A percentile compares a stretch with the other conserved stretches of the same genome.
Evolutionary conservation across 202 grass and related monocot genomes (phyloP).

Genomic region (Brachypodium distachyon): DNA sequence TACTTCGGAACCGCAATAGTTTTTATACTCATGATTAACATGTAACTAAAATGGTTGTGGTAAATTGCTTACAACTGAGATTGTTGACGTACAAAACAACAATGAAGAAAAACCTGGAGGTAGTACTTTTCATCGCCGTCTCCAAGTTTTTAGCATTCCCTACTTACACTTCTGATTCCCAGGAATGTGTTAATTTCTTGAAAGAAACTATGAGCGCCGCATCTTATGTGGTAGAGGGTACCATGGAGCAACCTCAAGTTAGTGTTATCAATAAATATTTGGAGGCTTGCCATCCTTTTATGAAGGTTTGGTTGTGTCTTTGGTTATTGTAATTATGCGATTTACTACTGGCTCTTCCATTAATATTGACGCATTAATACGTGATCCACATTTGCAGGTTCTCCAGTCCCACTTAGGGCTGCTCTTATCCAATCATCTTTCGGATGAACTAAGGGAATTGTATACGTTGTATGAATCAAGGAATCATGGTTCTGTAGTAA

Average conservation of each 20-base stretch:
- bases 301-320: slow-evolving; percentile 33
- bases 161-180: background rate
- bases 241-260: slow-evolving; percentile 20
- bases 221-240: slow-evolving; percentile 27
- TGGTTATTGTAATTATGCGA: background rate
- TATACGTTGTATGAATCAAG: slow-evolving; percentile 28
- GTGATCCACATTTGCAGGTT: slow-evolving; percentile 39
- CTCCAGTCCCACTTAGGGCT: slow-evolving; percentile 48
- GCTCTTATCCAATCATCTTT: slow-evolving; percentile 39
- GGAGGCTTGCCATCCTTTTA: slow-evolving; percentile 52
- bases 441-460: slow-evolving; percentile 56
- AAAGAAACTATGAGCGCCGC: slow-evolving; percentile 40
- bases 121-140: background rate
- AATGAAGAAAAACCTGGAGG: background rate
- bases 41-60: background rate
- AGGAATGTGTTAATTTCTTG: slow-evolving; percentile 61
- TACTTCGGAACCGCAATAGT: background rate
- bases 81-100: background rate
- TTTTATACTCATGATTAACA: background rate
- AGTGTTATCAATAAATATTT: slow-evolving; percentile 31
- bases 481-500: slow-evolving; percentile 23
- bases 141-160: background rate
- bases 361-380: background rate
- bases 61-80: background rate
- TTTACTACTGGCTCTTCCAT: background rate